These are phyloP conservation scores for Prunella vulgaris DNA, from an alignment of 257 asterid genomes.

Conservation along the genomic window DNA sequence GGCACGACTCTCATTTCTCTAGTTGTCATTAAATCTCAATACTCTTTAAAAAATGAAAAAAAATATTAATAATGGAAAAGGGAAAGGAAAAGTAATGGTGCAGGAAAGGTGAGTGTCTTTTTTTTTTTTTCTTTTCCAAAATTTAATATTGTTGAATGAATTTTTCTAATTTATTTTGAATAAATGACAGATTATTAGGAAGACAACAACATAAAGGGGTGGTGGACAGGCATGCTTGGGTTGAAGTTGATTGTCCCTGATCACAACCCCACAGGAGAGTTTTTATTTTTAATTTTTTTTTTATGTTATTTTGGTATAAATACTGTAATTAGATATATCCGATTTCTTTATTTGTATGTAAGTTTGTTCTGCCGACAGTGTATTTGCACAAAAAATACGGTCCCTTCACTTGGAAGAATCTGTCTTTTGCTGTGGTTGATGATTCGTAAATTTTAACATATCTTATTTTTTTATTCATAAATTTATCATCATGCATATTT, in stretches of 20 bases:
- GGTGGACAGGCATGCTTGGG: constrained; percentile 26
- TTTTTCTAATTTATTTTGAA: constrained; percentile 3
- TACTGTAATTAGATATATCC: constrained; percentile 67
- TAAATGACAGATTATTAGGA: constrained; percentile 44
- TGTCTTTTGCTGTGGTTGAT: constrained; percentile 21
- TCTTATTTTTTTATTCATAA: not conserved
- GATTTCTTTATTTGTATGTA: constrained; percentile 59
- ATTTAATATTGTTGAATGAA: not conserved
- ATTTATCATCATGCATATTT: not conserved
- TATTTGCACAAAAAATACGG: constrained; percentile 35
- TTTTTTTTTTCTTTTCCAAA: not conserved
- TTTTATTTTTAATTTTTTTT: constrained; percentile 19
- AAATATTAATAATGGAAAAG: not conserved
- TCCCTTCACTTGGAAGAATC: constrained; percentile 30
- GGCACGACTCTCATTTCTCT: constrained; percentile 49
- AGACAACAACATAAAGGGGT: constrained; percentile 35
- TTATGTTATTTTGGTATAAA: constrained; percentile 39
- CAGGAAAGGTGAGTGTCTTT: constrained; percentile 31
- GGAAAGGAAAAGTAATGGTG: constrained; percentile 24
- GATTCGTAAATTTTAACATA: not conserved
- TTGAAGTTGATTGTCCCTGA: constrained; percentile 32
- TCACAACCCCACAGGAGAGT: constrained; percentile 38
- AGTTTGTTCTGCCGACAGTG: constrained; percentile 42
- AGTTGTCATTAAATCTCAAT: constrained; percentile 55
- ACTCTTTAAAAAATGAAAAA: constrained; percentile 16